Evolutionary conservation across 805 yeast genomes (phyloP), one percentile per base, ranked within the genome.

Genomic region (Metschnikowia matae): DNA sequence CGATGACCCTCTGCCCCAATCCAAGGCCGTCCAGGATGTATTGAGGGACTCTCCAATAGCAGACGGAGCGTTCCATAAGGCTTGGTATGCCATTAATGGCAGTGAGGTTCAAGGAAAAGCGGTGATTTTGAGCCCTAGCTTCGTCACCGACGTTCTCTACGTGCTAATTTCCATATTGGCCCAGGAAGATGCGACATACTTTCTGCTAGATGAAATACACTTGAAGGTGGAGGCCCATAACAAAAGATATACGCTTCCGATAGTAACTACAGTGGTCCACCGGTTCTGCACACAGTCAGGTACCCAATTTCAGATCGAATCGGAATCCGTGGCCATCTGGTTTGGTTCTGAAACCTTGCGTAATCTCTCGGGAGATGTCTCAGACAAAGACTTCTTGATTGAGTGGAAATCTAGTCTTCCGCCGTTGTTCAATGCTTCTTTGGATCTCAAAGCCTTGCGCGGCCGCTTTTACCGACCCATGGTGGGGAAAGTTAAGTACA

Each of bases 331-430:
- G 2, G 74, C 84, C 1, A 62, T 60, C 44, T 87, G 89, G 87
- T 81, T 80, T 57, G 96, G 96, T 0, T 60, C 79, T 2, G 70
- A 75, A 46, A 69, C 83, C 0, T 68, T 88, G 47, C 53, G 52
- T 37, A 51, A 48, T 11, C 29, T 52, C 37, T 48, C 56, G 6
- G 43, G 33, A 6, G 48, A 57, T 2, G 43, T 53, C 5, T 49
- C 57, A 14, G 55, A 56, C 0, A 79, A 80, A 38, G 89, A 85
- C 51, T 81, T 89, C 59, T 59, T 83, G 52, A 74, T 86, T 44
- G 76, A 78, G 47, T 80, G 91, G 83, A 80, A 82, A 57, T 71
- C 83, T 1, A 68, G 76, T 5, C 72, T 87, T 39, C 91, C 94
- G 2, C 77, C 81, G 7, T 77, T 81, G 64, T 77, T 81, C 69